A percentile compares a stretch with the other conserved stretches of the same genome.
Evolutionary conservation across 225 moss, liverwort and hornwort species (phyloP).

Genomic region (Polytrichum formosum): DNA sequence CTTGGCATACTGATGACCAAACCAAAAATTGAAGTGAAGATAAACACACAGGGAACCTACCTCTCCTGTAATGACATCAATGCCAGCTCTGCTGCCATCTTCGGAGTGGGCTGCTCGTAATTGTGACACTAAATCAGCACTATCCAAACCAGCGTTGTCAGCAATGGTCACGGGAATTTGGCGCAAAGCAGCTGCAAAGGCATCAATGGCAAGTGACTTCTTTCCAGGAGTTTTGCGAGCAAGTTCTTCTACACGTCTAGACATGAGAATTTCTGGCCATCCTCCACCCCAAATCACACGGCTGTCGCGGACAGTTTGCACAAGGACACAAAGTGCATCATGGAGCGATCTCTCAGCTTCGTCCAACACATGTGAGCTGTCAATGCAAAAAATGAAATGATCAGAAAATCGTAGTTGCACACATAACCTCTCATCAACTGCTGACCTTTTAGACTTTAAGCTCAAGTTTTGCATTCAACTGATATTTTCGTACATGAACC

Average conservation of each 20-base stretch:
- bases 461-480: too few species aligned
- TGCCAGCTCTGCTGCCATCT: slow-evolving; percentile 69
- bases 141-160: slow-evolving; percentile 94
- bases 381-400: not conserved
- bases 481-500: too few species aligned
- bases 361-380: slow-evolving; percentile 84
- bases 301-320: slow-evolving; percentile 85
- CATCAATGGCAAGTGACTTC: slow-evolving; percentile 89
- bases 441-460: too few species aligned
- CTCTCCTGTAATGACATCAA: slow-evolving; percentile 89
- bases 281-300: slow-evolving; percentile 98
- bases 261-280: slow-evolving; percentile 97
- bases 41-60: slow-evolving; percentile 25
- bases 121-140: slow-evolving; percentile 89
- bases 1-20: too few species aligned
- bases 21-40: not conserved
- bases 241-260: slow-evolving; percentile 85
- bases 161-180: slow-evolving; percentile 88
- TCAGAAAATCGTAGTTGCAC: not conserved
- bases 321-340: slow-evolving; percentile 89
- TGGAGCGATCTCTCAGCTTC: slow-evolving; percentile 97
- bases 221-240: slow-evolving; percentile 86
- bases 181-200: slow-evolving; percentile 81
- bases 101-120: slow-evolving; percentile 80
- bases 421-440: too few species aligned